Evolutionary conservation across 352 stramenopile genomes (phyloP).

Genomic region (Pythium myriotylum): DNA sequence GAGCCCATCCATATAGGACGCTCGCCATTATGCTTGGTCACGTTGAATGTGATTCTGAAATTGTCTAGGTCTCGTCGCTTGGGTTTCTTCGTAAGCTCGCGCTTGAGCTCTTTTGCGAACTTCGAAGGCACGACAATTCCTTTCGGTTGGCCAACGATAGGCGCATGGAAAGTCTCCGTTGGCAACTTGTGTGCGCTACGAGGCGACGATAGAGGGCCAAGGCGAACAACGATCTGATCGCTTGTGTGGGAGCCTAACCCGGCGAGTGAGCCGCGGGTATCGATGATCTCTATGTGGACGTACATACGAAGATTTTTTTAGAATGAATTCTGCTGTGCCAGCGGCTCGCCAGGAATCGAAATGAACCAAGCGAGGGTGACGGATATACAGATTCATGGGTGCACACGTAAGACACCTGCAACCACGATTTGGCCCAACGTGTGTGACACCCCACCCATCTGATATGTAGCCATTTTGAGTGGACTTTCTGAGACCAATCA

Average conservation of each 20-base stretch:
- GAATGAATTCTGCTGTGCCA: too few species aligned
- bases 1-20: background rate
- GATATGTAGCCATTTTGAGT: too few species aligned
- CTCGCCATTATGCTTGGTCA: background rate
- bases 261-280: conserved; percentile 2
- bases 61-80: background rate
- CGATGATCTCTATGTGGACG: conserved; percentile 2
- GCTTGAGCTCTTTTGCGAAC: conserved; percentile 3
- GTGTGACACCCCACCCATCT: too few species aligned
- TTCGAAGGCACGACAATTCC: background rate
- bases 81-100: background rate
- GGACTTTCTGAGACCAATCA: too few species aligned
- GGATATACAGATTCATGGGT: too few species aligned
- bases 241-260: background rate
- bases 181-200: background rate
- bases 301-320: too few species aligned
- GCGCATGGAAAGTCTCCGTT: background rate
- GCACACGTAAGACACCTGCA: too few species aligned
- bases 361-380: too few species aligned
- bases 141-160: background rate
- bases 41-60: background rate
- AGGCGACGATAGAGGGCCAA: background rate
- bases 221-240: background rate
- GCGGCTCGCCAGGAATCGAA: too few species aligned
- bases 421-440: too few species aligned